Evolutionary conservation across 306 rosid species (phyloP).

Genomic region (Pueraria montana): DNA sequence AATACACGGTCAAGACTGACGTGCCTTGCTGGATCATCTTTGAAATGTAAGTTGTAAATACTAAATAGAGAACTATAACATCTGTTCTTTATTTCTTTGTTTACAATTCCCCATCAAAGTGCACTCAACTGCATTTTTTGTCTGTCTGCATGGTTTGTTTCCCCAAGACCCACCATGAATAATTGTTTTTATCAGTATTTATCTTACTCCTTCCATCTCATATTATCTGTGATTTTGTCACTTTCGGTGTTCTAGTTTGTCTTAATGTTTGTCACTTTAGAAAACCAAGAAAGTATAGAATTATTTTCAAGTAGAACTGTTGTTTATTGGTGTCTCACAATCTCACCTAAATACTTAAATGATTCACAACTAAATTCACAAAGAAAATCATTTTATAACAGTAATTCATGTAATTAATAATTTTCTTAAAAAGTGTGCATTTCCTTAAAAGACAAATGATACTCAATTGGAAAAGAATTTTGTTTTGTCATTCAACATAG

Average conservation of each 20-base stretch:
- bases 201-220: background rate
- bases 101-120: background rate
- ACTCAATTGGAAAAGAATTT: background rate
- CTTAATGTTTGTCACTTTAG: background rate
- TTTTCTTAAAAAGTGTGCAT: background rate
- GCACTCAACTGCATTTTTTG: background rate
- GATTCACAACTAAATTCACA: background rate
- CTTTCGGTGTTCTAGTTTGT: background rate
- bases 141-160: background rate
- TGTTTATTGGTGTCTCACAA: background rate
- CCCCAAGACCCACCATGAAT: no score
- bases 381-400: background rate
- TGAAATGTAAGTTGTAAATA: slow-evolving; percentile 66
- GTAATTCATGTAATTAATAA: background rate
- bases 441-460: background rate
- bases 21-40: slow-evolving; percentile 87
- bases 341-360: background rate
- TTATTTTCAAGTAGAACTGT: background rate
- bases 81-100: background rate
- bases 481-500: background rate
- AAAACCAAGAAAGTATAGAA: background rate
- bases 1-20: slow-evolving; percentile 86
- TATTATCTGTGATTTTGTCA: background rate
- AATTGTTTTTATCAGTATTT: background rate
- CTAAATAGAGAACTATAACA: slow-evolving; percentile 4